These are phyloP conservation scores for Taxillus chinensis DNA, from an alignment of 164 flowering plant species.

Conservation along the genomic window DNA sequence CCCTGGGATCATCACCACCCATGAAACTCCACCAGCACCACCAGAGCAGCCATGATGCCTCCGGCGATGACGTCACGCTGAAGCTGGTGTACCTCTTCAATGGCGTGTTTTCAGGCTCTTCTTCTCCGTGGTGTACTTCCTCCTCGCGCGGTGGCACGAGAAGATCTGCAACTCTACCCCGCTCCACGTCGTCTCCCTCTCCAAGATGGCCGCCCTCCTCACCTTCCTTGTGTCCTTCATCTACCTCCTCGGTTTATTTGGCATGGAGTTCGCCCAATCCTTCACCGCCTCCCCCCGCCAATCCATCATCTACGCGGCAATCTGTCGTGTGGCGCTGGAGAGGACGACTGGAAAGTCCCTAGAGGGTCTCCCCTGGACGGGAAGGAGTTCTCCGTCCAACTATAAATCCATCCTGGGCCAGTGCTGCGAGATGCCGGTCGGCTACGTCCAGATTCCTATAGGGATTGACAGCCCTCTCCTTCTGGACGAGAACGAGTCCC, in stretches of 20 bases:
- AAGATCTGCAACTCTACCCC: slow-evolving; percentile 44
- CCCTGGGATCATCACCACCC: not conserved
- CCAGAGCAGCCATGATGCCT: not conserved
- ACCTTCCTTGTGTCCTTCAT: slow-evolving; percentile 34
- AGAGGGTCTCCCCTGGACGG: slow-evolving; percentile 22
- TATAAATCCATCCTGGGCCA: slow-evolving; percentile 24
- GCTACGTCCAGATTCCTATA: slow-evolving; percentile 27
- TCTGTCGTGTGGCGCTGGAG: slow-evolving; percentile 15
- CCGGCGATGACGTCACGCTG: slow-evolving; percentile 28
- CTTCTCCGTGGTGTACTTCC: slow-evolving; percentile 36
- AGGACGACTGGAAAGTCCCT: slow-evolving; percentile 16
- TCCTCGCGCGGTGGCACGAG: slow-evolving; percentile 41
- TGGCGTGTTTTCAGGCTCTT: slow-evolving; percentile 34
- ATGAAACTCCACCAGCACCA: not conserved
- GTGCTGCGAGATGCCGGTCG: slow-evolving; percentile 32
- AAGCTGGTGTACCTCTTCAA: slow-evolving; percentile 31
- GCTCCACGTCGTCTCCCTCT: slow-evolving; percentile 32
- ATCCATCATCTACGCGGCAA: slow-evolving; percentile 10
- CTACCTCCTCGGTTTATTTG: slow-evolving; percentile 41
- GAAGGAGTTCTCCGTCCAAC: too few species aligned
- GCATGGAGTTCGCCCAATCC: slow-evolving; percentile 37
- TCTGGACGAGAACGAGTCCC: slow-evolving; percentile 34
- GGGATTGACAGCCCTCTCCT: slow-evolving; percentile 28
- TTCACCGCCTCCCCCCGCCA: slow-evolving; percentile 23
- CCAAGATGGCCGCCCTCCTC: slow-evolving; percentile 33